Conservation (phyloP, 345 rosid species). For the Zanthoxylum bungeanum region DNA sequence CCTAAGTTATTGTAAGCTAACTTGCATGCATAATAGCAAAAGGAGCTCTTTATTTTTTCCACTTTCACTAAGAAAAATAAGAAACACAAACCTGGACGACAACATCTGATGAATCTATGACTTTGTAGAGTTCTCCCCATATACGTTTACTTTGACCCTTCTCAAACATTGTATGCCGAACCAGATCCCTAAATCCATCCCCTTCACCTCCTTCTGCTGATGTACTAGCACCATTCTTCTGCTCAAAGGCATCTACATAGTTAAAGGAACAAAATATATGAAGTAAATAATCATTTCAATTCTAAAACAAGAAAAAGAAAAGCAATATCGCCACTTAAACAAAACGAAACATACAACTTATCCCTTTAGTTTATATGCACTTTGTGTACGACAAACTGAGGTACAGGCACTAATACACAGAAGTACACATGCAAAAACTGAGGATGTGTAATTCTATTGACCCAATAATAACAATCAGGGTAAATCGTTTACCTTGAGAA, state of each 20-base stretch:
- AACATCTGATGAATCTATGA: slow-evolving; percentile 93
- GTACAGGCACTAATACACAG: neutral
- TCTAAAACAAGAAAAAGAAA: slow-evolving; percentile 1
- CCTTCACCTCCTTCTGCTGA: slow-evolving; percentile 54
- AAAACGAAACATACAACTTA: neutral
- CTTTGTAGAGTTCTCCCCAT: slow-evolving; percentile 99
- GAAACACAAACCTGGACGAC: slow-evolving; percentile 67
- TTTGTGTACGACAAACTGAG: neutral
- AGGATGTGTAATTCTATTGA: neutral
- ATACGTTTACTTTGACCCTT: slow-evolving; percentile 98
- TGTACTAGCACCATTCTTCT: slow-evolving; percentile 38
- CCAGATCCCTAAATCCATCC: slow-evolving; percentile 87
- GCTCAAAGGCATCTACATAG: slow-evolving; percentile 63
- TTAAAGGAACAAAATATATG: slow-evolving; percentile 1
- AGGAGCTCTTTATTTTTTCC: neutral
- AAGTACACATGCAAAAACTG: neutral
- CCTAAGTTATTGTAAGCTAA: neutral
- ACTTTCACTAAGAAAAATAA: neutral
- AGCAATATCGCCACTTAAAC: neutral
- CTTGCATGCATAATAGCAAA: neutral
- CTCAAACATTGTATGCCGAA: slow-evolving; percentile 94
- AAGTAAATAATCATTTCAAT: neutral
- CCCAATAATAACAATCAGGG: neutral
- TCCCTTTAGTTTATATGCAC: neutral
- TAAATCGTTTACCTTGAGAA: slow-evolving; percentile 60